Conservation (phyloP, 1,139 yeast genomes). For the Yueomyces sp. region DNA sequence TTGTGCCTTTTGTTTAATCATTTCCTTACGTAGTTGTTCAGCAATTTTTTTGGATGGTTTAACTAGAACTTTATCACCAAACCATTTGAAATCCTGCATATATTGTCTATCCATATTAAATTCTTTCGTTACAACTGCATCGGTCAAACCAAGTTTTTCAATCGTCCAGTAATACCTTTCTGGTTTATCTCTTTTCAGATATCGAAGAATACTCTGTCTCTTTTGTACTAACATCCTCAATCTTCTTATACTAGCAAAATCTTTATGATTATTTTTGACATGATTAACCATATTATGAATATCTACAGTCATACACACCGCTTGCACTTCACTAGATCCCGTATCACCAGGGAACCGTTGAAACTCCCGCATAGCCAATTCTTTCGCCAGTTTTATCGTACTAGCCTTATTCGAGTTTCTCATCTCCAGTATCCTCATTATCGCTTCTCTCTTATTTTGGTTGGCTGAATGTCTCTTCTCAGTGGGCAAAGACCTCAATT, state of each 20-base stretch:
- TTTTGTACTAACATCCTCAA: constrained; percentile 78
- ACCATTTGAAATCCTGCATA: constrained; percentile 74
- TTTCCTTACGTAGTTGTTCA: constrained; percentile 30
- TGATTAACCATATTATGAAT: constrained; percentile 73
- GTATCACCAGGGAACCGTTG: constrained; percentile 81
- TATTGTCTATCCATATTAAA: constrained; percentile 76
- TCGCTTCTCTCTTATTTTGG: constrained; percentile 43
- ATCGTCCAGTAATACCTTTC: constrained; percentile 76
- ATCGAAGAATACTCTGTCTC: constrained; percentile 72
- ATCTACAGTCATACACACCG: constrained; percentile 74
- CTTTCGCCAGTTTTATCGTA: constrained; percentile 44
- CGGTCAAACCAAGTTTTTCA: constrained; percentile 78
- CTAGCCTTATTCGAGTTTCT: constrained; percentile 57
- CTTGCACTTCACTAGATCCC: constrained; percentile 91
- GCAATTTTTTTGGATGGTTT: constrained; percentile 33
- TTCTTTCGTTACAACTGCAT: constrained; percentile 63
- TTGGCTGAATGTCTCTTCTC: not conserved
- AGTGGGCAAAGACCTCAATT: constrained; percentile 2
- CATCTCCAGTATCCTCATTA: constrained; percentile 60
- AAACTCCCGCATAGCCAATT: constrained; percentile 65
- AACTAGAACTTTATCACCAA: constrained; percentile 45
- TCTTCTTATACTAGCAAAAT: constrained; percentile 51
- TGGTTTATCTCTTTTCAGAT: constrained; percentile 68
- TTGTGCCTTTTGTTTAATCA: constrained; percentile 29
- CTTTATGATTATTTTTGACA: constrained; percentile 61